Base-by-base conservation (phyloP, 208 protist species). In the Hexamita inflata region DNA sequence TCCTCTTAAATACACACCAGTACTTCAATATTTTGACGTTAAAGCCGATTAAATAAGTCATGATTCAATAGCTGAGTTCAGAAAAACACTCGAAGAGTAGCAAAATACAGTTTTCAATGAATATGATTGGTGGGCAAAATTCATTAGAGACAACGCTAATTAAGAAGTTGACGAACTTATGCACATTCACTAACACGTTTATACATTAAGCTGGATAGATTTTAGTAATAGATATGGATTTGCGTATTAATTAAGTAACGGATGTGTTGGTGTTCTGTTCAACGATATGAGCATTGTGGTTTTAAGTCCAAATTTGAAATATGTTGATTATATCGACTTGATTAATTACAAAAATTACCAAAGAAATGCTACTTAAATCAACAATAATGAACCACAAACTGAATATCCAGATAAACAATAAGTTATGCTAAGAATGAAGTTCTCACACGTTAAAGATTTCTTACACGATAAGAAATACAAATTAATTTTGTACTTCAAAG, bases 251-350 rank as follows among this genome's bases (percentile, higher is more conserved):
- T 39, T 75, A 7, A 60, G 42, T 35, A 59, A 75, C 41, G 70
- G 70, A 7, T 41, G 42, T 58, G 53, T 75, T 32, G 70, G 70
- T 29, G 70, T 59, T 29, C 1, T 75, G 26, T 75, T 75, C 41
- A 75, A 75, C 29, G 70, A 75, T 61, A 24, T 28, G 9, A 39
- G 45, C 2, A 58, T 35, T 24, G 49, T 34, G 2, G n/a, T 75
- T 41, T 35, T 75, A 41, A 59, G n/a, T n/a, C 45, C 45, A 19
- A 38, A 75, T 26, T 9, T 58, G 0, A 41, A 59, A 9, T 42
- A 42, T 38, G 35, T 70, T n/a, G 64, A 70, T 38, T 70, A 70
- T 49, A 42, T 38, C 15, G 30, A n/a, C 11, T 9, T 32, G 4
- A 15, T 70, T n/a, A n/a, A 42, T 32, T n/a, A 45, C 35, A 34